Base-by-base conservation (phyloP, 306 rosid species). In the Begonia masoniana region DNA sequence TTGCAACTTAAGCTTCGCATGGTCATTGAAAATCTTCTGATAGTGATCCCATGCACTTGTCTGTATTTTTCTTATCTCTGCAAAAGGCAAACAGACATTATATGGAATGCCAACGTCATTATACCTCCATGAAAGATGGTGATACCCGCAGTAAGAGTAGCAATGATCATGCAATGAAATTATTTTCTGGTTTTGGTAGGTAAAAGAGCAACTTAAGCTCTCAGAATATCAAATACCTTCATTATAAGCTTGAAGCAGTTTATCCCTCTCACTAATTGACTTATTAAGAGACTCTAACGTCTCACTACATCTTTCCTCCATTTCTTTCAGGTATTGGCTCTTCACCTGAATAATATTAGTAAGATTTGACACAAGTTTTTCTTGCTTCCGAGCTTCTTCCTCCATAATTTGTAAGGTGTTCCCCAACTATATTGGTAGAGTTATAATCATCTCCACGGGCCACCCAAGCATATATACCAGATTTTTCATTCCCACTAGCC, bases 401-500 rank as follows among this genome's bases (percentile, higher is more conserved):
- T 81, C 81, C 79, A 81, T 81, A 61, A 77, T 70, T 65, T 86
- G 88, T 76, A 23, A 92, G 70, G 53, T 81, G 71, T 64, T 92
- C 96, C 15, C 96, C 95, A 48, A 83, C 73, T 35, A 79, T 71
- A 59, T 69, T 76, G 62, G 56, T 54, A 62, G 63, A 58, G 42
- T 71, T 64, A 62, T 86, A 92, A 75, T 92, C 99, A 58, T 79
- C 84, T 39, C 68, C 72, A 56, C 84, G 87, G 8, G 99, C 99
- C 72, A 92, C 71, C 99, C 99, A 92, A 17, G 73, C 99, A 74
- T 81, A 92, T 49, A 86, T 72, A 62, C 96, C 99, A 43, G 68
- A 62, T 71, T 83, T 77, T 55, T 57, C 72, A 52, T 55, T 70
- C 63, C 65, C 55, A 35, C 63, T 50, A 58, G 72, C 68, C 58